Percentiles rank a stretch among this genome's conserved stretches.
Conservation (phyloP, 345 rosid genomes). For the Reutealis trisperma region DNA sequence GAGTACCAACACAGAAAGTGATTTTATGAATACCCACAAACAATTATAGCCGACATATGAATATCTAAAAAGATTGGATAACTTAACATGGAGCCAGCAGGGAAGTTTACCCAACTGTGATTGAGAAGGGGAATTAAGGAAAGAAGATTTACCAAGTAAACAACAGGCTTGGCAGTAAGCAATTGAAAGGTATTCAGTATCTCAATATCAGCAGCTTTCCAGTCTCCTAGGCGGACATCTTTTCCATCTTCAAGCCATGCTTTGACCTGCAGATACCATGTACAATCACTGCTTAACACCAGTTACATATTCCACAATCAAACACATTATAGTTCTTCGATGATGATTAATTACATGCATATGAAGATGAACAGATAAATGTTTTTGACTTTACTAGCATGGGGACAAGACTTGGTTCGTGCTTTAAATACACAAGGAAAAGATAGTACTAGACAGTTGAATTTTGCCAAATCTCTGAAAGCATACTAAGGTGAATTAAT, state of each 20-base stretch:
- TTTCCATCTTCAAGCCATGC: constrained; percentile 81
- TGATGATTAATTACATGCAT: neutral
- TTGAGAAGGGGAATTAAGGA: neutral
- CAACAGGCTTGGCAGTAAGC: constrained; percentile 97
- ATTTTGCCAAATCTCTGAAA: neutral
- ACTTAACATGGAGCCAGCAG: neutral
- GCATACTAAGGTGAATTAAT: neutral
- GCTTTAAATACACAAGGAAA: neutral
- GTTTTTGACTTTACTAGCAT: neutral
- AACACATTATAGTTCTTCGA: neutral
- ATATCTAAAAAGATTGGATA: neutral
- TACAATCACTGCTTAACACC: constrained; percentile 4
- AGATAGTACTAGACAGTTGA: neutral
- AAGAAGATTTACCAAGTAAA: constrained; percentile 68
- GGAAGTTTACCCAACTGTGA: neutral
- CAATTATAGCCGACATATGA: neutral
- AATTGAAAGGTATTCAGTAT: constrained; percentile 87
- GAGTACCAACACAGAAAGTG: no score
- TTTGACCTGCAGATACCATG: constrained; percentile 56
- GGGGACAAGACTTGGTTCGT: neutral
- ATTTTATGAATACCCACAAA: neutral
- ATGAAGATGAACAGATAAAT: neutral
- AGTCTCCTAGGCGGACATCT: constrained; percentile 90
- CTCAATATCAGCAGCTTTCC: constrained; percentile 97
- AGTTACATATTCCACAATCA: constrained; percentile 8